Evolutionary conservation across 1,284 basidiomycete genomes (phyloP).

Genomic region (Irpex rosettiformis): DNA sequence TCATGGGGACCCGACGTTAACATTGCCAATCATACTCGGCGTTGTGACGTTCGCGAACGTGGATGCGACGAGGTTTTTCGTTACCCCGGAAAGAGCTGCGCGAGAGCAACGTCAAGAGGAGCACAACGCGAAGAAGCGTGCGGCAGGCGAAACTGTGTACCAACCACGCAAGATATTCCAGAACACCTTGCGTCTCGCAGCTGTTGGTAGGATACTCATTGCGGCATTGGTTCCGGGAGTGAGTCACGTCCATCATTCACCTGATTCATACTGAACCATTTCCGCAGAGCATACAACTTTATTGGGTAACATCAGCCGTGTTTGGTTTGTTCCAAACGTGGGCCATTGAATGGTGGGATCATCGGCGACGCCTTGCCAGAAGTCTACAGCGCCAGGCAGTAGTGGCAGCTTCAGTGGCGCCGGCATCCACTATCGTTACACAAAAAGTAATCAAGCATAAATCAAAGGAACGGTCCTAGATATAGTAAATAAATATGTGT

Average conservation of each 20-base stretch:
- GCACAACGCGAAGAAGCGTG: conserved; percentile 37
- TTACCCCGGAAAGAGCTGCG: conserved; percentile 51
- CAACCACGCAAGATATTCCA: conserved; percentile 59
- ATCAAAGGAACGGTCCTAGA: background rate
- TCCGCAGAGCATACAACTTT: background rate
- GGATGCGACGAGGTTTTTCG: conserved; percentile 70
- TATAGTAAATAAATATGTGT: background rate
- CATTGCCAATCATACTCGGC: conserved; percentile 69
- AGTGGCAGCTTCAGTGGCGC: conserved; percentile 7
- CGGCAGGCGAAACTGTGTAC: conserved; percentile 36
- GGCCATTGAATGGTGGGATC: conserved; percentile 64
- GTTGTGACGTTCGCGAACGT: conserved; percentile 75
- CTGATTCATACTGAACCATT: background rate
- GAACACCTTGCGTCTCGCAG: conserved; percentile 54
- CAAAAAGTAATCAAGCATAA: background rate
- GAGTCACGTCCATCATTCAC: conserved; percentile 24
- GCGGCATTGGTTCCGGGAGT: conserved; percentile 81
- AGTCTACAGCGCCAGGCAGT: conserved; percentile 20
- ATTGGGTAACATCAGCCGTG: conserved; percentile 77
- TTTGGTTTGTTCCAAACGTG: conserved; percentile 81
- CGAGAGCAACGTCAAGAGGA: conserved; percentile 44
- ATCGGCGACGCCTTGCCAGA: conserved; percentile 33
- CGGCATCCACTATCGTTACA: background rate
- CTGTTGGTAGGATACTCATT: conserved; percentile 71
- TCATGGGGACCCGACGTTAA: conserved; percentile 67